phyloP scores from a whole-genome alignment of 179 eudicot genomes.

The Patellifolia procumbens region DNA sequence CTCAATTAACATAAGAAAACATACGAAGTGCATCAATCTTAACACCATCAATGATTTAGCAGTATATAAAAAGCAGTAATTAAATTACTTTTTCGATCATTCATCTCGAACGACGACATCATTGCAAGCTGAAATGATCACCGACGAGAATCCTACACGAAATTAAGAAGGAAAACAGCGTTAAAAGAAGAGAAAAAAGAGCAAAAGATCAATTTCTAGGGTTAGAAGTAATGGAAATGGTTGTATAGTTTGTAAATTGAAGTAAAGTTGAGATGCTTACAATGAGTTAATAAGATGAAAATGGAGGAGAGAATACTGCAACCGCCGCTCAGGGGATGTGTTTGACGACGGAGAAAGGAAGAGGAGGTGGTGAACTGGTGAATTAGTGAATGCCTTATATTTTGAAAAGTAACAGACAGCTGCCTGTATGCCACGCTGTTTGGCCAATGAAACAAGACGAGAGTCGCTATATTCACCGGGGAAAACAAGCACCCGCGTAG shows the following conservation, averaged over 20 bases:
- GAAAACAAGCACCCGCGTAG: too few species aligned
- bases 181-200: neutral
- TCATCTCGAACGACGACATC: conserved; percentile 66
- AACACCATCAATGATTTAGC: neutral
- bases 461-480: too few species aligned
- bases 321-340: neutral
- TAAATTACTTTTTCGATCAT: conserved; percentile 54
- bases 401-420: too few species aligned
- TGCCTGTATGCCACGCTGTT: conserved; percentile 15
- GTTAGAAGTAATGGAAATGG: neutral
- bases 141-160: neutral
- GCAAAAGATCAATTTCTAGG: neutral
- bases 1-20: neutral
- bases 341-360: too few species aligned
- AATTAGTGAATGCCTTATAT: neutral
- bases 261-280: neutral
- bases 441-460: conserved; percentile 9
- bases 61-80: neutral
- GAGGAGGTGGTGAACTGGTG: too few species aligned
- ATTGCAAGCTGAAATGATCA: conserved; percentile 20
- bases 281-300: too few species aligned
- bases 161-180: neutral
- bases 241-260: neutral
- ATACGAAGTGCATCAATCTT: neutral
- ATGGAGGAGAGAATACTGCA: neutral